Percentiles rank a stretch among this genome's conserved stretches.
Conservation (phyloP, 805 yeast species). For the Ogataea parapolymorpha region DNA sequence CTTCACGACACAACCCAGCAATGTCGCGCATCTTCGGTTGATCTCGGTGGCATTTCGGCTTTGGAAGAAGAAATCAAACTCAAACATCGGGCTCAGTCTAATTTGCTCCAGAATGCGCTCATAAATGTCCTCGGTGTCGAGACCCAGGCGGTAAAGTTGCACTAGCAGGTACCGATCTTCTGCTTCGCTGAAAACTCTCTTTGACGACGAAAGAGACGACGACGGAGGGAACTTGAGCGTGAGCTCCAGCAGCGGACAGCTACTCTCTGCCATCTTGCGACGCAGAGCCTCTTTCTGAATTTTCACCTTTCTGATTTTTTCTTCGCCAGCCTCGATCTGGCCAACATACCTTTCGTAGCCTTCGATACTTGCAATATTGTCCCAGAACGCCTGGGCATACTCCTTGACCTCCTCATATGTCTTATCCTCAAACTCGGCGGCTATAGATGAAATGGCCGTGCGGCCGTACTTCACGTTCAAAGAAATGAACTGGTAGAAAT, state of each 20-base stretch:
- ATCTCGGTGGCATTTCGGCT: slow-evolving; percentile 76
- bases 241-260: slow-evolving; percentile 73
- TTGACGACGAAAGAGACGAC: slow-evolving; percentile 45
- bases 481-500: slow-evolving; percentile 77
- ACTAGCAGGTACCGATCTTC: slow-evolving; percentile 87
- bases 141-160: slow-evolving; percentile 74
- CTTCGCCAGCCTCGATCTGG: slow-evolving; percentile 89
- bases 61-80: slow-evolving; percentile 84
- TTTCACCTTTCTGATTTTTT: slow-evolving; percentile 58
- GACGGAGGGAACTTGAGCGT: slow-evolving; percentile 65
- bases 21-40: slow-evolving; percentile 74
- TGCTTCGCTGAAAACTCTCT: slow-evolving; percentile 68
- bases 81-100: slow-evolving; percentile 69
- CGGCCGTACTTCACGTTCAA: slow-evolving; percentile 79
- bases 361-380: slow-evolving; percentile 70
- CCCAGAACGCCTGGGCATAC: slow-evolving; percentile 82
- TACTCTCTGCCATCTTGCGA: slow-evolving; percentile 65
- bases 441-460: slow-evolving; percentile 63
- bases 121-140: slow-evolving; percentile 73
- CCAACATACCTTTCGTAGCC: slow-evolving; percentile 81
- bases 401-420: slow-evolving; percentile 72
- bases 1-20: slow-evolving; percentile 68
- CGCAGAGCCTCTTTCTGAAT: slow-evolving; percentile 78
- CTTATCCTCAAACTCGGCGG: slow-evolving; percentile 79
- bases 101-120: slow-evolving; percentile 77